A percentile compares a stretch with the other conserved stretches of the same genome.
phyloP scores from a whole-genome alignment of 345 rosid genomes.

The Geranium brycei region DNA sequence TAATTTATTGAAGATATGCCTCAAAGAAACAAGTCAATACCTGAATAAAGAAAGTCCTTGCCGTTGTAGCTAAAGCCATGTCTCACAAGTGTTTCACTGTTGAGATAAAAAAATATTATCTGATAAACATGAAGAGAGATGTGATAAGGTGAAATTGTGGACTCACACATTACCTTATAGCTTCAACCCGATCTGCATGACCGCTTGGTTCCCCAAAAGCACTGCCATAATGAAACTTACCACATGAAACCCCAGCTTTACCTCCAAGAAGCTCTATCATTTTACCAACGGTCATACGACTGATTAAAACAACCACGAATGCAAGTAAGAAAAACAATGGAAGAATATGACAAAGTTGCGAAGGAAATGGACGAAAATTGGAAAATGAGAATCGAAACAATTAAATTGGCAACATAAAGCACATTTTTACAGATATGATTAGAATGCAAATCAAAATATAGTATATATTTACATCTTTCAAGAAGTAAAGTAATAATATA shows the following conservation, averaged over 20 bases:
- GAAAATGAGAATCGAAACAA: neutral
- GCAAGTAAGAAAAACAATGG: neutral
- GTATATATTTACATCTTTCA: neutral
- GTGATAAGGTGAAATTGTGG: neutral
- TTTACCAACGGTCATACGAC: conserved; percentile 99
- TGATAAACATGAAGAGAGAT: too few relatives aligned
- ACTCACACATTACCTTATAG: conserved; percentile 42
- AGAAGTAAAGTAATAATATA: neutral
- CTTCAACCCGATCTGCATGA: conserved; percentile 79
- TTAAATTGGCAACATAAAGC: too few relatives aligned
- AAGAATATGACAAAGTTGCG: neutral
- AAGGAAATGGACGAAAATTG: neutral
- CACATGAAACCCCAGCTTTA: conserved; percentile 84
- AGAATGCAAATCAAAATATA: too few relatives aligned
- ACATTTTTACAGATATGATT: too few relatives aligned
- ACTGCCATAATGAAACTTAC: conserved; percentile 86
- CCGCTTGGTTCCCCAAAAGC: conserved; percentile 96
- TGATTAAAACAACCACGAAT: conserved; percentile 15
- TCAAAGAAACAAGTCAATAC: conserved; percentile 16
- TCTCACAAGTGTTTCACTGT: conserved; percentile 63
- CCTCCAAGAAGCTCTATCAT: conserved; percentile 97
- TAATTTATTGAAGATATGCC: neutral
- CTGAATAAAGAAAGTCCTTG: conserved; percentile 87
- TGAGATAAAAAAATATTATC: conserved; percentile 6
- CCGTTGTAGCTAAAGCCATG: conserved; percentile 83